Evolutionary conservation across 768 basidiomycete genomes (phyloP), one percentile per base, ranked within the genome.

Genomic region (Erythrobasidium yunnanense): DNA sequence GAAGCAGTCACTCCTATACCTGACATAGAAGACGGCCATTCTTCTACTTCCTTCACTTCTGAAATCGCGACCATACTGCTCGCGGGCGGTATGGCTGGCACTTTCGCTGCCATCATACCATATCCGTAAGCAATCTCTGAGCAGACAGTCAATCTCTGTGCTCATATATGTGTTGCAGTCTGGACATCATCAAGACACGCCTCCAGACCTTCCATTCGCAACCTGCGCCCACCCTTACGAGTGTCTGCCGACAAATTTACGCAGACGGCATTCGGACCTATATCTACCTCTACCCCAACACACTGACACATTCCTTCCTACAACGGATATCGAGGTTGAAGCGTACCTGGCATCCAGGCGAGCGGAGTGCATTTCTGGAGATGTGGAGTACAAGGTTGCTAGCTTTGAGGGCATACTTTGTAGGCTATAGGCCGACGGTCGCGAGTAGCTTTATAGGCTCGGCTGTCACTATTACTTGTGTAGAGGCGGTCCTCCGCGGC

Each of bases 361-460:
- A 63, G 33, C 46, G 60, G 6, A 34, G 32, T n/a, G 47, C 45
- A 4, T 63, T 63, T 32, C 29, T 63, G 7, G 32, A 63, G 47
- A 27, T 34, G 17, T 63, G 60, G 60, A 63, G 45, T 27, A 63
- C 60, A 2, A 20, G 60, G 8, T 4, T 63, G 27, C 29, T 63
- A 30, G 60, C 47, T 33, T 22, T 63, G 4, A 20, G 60, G 23
- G 49, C 45, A 4, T 63, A 50, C 33, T 63, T 63, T 49, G 47
- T 63, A 15, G 60, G 60, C 47, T 63, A 63, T 63, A 29, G 60
- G 3, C 60, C 60, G 2, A 63, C 60, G 2, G 38, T 63, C 29
- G 60, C 60, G n/a, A 63, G 60, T 30, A 49, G 45, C 32, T 63
- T 63, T 23, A 63, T 63, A 63, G 60, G 60, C n/a, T 50, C 47